These are phyloP conservation scores for Phylloporus rhodoxanthus DNA, from an alignment of 768 basidiomycete genomes.

Conservation along the genomic window DNA sequence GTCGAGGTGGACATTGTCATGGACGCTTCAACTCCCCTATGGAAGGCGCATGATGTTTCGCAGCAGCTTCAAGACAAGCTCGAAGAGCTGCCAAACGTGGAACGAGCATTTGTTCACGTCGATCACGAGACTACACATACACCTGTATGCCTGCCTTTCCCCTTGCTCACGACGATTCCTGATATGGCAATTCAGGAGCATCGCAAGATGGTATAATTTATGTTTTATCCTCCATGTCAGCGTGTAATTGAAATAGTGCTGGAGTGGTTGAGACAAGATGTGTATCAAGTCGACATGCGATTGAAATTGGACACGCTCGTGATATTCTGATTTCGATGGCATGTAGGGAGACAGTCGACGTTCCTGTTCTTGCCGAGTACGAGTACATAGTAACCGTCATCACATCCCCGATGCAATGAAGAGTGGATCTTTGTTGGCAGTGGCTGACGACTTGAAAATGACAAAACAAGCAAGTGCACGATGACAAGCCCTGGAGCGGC, in stretches of 20 bases:
- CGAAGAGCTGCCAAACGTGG: constrained; percentile 84
- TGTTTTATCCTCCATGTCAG: not conserved
- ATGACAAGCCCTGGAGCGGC: not conserved
- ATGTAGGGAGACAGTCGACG: not conserved
- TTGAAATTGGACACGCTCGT: constrained; percentile 3
- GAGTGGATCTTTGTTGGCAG: constrained; percentile 2
- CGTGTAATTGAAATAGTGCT: not conserved
- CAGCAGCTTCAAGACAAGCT: constrained; percentile 85
- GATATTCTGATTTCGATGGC: not conserved
- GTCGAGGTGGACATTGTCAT: constrained; percentile 96
- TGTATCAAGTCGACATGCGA: not conserved
- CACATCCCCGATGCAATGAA: too few species aligned
- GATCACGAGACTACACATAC: constrained; percentile 89
- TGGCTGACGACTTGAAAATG: constrained; percentile 27
- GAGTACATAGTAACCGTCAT: not conserved
- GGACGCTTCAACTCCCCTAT: constrained; percentile 80
- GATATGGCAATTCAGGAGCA: constrained; percentile 34
- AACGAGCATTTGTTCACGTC: constrained; percentile 90
- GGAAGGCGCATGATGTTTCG: constrained; percentile 82
- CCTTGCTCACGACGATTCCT: not conserved
- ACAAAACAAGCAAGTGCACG: constrained; percentile 25
- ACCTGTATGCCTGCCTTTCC: constrained; percentile 37
- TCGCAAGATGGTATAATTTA: constrained; percentile 31
- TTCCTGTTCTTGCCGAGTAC: not conserved
- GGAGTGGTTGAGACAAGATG: not conserved